phyloP scores from a whole-genome alignment of 768 basidiomycete species.

The Boletus rex-veris region DNA sequence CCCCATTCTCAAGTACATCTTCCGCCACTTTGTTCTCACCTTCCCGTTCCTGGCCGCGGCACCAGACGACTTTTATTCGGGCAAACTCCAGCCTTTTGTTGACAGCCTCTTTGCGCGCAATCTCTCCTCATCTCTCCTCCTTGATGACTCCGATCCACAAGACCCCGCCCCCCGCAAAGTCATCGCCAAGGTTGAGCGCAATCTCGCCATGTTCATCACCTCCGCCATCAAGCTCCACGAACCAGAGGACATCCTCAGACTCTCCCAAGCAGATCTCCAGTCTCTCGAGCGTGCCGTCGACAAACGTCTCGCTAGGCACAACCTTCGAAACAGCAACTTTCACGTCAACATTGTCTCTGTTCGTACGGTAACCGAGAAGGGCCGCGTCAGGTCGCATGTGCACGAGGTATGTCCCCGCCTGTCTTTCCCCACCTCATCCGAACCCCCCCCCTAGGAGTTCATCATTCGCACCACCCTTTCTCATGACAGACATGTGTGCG shows the following conservation, averaged over 20 bases:
- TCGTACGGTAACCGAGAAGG: conserved; percentile 77
- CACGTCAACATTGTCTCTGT: conserved; percentile 92
- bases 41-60: conserved; percentile 94
- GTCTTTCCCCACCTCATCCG: neutral
- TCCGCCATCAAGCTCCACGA: conserved; percentile 81
- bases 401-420: conserved; percentile 66
- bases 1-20: conserved; percentile 85
- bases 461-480: conserved; percentile 83
- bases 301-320: conserved; percentile 51
- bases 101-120: conserved; percentile 79
- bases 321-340: conserved; percentile 55
- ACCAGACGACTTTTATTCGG: conserved; percentile 87
- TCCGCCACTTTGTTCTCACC: conserved; percentile 88
- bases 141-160: conserved; percentile 59
- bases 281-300: conserved; percentile 70
- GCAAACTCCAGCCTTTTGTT: conserved; percentile 93
- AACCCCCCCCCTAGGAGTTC: conserved; percentile 67
- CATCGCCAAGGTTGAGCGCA: conserved; percentile 78
- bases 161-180: conserved; percentile 64
- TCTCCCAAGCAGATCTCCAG: conserved; percentile 81
- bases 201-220: conserved; percentile 76
- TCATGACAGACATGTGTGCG: conserved; percentile 72
- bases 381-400: conserved; percentile 75
- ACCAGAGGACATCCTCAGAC: conserved; percentile 84
- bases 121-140: conserved; percentile 43